A percentile compares a stretch with the other conserved stretches of the same genome.
These are phyloP conservation scores for Waitea zeae DNA, from an alignment of 1,284 basidiomycete genomes.

Conservation along the genomic window DNA sequence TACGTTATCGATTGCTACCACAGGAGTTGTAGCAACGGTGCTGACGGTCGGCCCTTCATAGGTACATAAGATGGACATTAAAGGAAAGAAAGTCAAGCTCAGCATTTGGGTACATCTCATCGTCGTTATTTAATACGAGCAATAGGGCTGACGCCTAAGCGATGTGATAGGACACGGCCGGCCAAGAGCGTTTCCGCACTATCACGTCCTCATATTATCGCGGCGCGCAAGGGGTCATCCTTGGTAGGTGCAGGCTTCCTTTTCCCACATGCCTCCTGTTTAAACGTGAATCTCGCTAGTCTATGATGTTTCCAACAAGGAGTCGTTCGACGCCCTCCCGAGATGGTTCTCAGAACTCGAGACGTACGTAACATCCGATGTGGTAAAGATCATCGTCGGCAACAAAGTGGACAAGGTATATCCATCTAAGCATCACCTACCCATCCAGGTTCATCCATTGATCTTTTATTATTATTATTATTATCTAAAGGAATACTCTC, in stretches of 20 bases:
- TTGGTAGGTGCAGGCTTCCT: constrained; percentile 39
- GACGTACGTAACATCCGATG: constrained; percentile 74
- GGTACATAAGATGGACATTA: constrained; percentile 74
- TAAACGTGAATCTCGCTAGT: constrained; percentile 25
- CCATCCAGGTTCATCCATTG: not conserved
- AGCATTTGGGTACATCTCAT: constrained; percentile 57
- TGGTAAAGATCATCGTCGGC: no score
- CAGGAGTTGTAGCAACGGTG: no score
- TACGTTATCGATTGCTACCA: no score
- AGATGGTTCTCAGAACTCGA: constrained; percentile 92
- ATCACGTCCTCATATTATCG: constrained; percentile 87
- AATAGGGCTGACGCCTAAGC: not conserved
- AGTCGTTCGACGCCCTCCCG: constrained; percentile 84
- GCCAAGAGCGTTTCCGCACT: constrained; percentile 82
- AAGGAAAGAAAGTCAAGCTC: constrained; percentile 63
- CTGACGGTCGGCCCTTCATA: no score
- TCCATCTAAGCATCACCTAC: no score
- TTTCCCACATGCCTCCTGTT: not conserved
- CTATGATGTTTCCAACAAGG: constrained; percentile 85
- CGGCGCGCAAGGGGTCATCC: constrained; percentile 86
- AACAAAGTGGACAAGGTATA: no score
- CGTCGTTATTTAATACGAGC: constrained; percentile 1
- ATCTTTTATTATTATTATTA: no score
- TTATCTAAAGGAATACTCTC: constrained; percentile 67
- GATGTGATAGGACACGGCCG: constrained; percentile 65